Conservation (phyloP, 2,329 filamentous ascomycete genomes). For the Aspergillus floridensis region DNA sequence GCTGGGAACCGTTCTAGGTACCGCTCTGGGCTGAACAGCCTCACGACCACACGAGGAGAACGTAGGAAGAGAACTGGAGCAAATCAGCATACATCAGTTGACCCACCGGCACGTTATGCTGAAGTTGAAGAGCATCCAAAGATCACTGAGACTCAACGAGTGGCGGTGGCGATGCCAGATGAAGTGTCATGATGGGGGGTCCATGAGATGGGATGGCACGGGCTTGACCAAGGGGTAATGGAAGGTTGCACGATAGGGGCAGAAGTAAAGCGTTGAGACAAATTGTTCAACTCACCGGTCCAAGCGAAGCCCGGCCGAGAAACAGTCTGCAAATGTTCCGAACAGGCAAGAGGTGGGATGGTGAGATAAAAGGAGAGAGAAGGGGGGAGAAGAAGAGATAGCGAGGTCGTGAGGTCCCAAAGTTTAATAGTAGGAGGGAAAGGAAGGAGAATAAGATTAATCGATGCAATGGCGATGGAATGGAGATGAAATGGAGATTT, state of each 20-base stretch:
- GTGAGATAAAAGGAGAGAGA: no score
- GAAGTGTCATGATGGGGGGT: neutral
- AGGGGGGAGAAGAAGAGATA: no score
- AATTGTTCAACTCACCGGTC: no score
- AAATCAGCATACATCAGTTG: neutral
- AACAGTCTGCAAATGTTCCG: no score
- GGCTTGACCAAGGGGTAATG: neutral
- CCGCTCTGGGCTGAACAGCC: neutral
- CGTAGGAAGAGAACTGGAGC: neutral
- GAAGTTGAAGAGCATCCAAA: neutral
- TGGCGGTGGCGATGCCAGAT: neutral
- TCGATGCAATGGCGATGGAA: neutral
- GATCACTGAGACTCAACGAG: neutral
- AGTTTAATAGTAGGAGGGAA: no score
- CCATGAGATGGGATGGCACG: neutral
- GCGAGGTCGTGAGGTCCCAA: no score
- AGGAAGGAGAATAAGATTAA: neutral
- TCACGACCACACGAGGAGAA: neutral
- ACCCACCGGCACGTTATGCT: neutral
- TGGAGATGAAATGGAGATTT: neutral
- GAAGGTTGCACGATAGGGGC: neutral
- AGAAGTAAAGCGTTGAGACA: neutral
- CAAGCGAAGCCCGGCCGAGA: no score
- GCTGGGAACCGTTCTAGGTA: neutral
- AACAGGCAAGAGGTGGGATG: no score